These are phyloP conservation scores for Candida insectalens DNA, from an alignment of 805 yeast species.

Conservation along the genomic window DNA sequence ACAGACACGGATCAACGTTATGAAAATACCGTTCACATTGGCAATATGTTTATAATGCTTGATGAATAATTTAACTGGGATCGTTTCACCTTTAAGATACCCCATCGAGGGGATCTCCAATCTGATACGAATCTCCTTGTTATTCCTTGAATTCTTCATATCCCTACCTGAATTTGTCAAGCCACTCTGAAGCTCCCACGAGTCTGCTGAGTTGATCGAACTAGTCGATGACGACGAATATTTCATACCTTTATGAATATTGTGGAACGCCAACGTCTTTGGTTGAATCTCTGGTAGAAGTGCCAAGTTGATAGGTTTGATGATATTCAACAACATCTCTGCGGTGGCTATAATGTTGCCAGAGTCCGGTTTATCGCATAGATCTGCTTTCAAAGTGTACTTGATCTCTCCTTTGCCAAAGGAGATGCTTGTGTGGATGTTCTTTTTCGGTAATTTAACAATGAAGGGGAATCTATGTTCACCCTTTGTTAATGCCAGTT, in stretches of 20 bases:
- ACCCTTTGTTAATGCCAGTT: conserved; percentile 50
- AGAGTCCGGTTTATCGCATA: conserved; percentile 7
- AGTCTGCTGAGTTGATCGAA: conserved; percentile 21
- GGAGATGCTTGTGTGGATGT: conserved; percentile 63
- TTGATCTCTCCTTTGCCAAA: conserved; percentile 81
- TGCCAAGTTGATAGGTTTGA: conserved; percentile 70
- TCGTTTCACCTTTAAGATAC: conserved; percentile 65
- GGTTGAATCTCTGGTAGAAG: conserved; percentile 57
- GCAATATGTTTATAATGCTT: conserved; percentile 64
- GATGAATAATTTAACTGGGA: conserved; percentile 61
- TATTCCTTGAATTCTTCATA: not conserved
- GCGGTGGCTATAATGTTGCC: conserved; percentile 30
- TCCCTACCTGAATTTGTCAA: conserved; percentile 1
- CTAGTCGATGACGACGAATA: conserved; percentile 33
- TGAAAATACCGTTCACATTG: conserved; percentile 63
- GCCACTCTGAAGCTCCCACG: conserved; percentile 4
- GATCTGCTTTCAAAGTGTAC: conserved; percentile 39
- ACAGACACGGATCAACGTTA: conserved; percentile 74
- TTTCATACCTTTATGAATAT: conserved; percentile 24
- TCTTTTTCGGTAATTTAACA: conserved; percentile 66
- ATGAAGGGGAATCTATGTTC: conserved; percentile 85
- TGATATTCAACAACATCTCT: conserved; percentile 48
- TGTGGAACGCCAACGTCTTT: conserved; percentile 52
- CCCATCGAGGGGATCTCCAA: conserved; percentile 54
- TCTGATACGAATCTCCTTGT: conserved; percentile 21